These are phyloP conservation scores for Ceratobasidium sp. DNA, from an alignment of 1,284 basidiomycete genomes.

Conservation along the genomic window DNA sequence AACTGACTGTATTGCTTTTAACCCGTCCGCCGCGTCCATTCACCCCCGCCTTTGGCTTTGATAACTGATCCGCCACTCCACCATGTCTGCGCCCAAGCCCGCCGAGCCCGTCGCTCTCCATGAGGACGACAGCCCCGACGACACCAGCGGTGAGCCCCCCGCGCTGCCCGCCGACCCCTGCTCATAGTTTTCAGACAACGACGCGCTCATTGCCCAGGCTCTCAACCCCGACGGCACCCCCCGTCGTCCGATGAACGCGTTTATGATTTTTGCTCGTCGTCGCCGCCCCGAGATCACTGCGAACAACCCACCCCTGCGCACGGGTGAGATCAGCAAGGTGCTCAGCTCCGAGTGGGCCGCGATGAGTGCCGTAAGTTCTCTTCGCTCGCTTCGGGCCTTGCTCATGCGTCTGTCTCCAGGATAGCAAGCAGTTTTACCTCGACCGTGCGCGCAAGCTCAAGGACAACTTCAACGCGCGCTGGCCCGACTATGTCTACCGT, in stretches of 20 bases:
- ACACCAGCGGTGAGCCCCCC: slow-evolving; percentile 9
- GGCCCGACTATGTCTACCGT: slow-evolving; percentile 84
- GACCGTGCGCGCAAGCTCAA: slow-evolving; percentile 79
- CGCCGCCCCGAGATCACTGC: slow-evolving; percentile 78
- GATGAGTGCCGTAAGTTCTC: slow-evolving; percentile 64
- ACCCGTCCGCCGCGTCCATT: no score
- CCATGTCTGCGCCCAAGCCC: slow-evolving; percentile 15
- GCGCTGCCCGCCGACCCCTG: no score
- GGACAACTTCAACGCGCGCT: slow-evolving; percentile 81
- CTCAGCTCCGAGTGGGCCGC: slow-evolving; percentile 78
- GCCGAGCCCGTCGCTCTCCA: neutral
- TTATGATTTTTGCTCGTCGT: slow-evolving; percentile 83
- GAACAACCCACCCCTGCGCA: slow-evolving; percentile 82
- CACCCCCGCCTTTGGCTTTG: slow-evolving; percentile 8
- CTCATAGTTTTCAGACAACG: slow-evolving; percentile 22
- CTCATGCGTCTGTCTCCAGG: slow-evolving; percentile 53
- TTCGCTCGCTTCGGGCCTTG: slow-evolving; percentile 28
- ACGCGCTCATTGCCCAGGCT: slow-evolving; percentile 70
- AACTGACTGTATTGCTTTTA: slow-evolving; percentile 25
- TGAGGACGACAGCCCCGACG: slow-evolving; percentile 3
- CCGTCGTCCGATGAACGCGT: slow-evolving; percentile 86
- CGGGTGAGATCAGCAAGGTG: slow-evolving; percentile 83
- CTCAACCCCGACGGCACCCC: slow-evolving; percentile 83
- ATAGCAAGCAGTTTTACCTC: slow-evolving; percentile 81
- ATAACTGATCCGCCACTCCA: neutral